Evolutionary conservation across 306 rosid genomes (phyloP), one percentile per base, ranked within the genome.

Genomic region (Vachellia collinsii): DNA sequence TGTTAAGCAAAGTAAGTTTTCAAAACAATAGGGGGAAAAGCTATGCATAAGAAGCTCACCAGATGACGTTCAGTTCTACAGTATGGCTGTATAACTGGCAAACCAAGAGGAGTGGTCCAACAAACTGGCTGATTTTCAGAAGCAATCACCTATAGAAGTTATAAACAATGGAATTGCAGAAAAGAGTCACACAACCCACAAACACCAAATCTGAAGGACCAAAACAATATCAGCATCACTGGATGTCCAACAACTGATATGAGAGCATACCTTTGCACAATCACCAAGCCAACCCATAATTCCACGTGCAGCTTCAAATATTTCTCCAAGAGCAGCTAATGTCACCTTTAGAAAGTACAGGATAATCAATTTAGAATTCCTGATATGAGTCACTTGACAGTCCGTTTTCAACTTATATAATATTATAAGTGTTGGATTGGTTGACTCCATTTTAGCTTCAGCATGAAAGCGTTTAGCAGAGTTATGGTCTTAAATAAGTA

Each of bases 61-160:
- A 84, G 90, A 86, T 93, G 90, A 34, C 96, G 80, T 81, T 91
- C 93, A 81, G 80, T 86, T 90, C 83, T 91, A 81, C 84, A 87
- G 87, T 90, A 93, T 66, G 98, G 97, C 77, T 93, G 98, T 77
- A 93, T 86, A 54, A 93, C 93, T 80, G 98, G 98, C 84, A 93
- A 97, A 82, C 97, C 98, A 29, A 93, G 94, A 76, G 98, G 98
- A 79, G 98, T 91, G 63, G 91, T 93, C 94, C 98, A 93, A 58
- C 85, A 81, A 79, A 93, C 98, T 78, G 98, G 93, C 79, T 90
- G 91, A 86, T 93, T 93, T 81, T 91, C 94, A 67, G 82, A 79
- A 77, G 94, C 91, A 84, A 93, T 90, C 69, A 91, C 90, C 98
- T 91, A 85, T 63, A 80, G 72, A 83, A n/a, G 41, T 70, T 85